Conservation (phyloP, 2,329 filamentous ascomycete genomes). For the Fusarium sublunatum region DNA sequence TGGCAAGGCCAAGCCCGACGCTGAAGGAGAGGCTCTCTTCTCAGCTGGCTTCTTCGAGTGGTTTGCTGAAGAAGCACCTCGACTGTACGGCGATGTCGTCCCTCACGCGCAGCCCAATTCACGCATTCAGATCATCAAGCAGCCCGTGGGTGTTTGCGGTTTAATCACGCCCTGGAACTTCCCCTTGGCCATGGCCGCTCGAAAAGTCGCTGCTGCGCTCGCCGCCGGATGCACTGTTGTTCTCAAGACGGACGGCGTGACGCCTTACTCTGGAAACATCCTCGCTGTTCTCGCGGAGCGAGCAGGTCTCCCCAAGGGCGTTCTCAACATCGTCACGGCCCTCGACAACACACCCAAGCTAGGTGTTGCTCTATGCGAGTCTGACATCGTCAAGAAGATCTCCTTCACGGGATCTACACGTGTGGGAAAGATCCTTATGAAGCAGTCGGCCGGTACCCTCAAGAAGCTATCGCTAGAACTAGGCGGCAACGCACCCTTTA, state of each 20-base stretch:
- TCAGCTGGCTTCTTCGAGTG: constrained; percentile 70
- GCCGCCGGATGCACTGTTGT: constrained; percentile 83
- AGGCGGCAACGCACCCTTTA: constrained; percentile 79
- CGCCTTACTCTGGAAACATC: constrained; percentile 86
- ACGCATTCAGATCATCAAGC: constrained; percentile 70
- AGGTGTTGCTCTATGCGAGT: constrained; percentile 71
- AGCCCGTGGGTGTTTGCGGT: constrained; percentile 49
- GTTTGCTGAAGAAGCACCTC: constrained; percentile 63
- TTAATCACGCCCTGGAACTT: constrained; percentile 66
- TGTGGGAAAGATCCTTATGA: constrained; percentile 70
- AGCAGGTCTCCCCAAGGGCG: constrained; percentile 65
- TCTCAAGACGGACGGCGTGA: constrained; percentile 86
- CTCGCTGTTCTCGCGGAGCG: constrained; percentile 82
- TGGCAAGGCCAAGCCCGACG: constrained; percentile 73
- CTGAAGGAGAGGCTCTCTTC: constrained; percentile 66
- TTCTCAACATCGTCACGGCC: constrained; percentile 69
- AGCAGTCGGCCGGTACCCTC: constrained; percentile 74
- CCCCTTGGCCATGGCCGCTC: constrained; percentile 61
- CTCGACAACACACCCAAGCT: constrained; percentile 74
- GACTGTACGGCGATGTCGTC: constrained; percentile 68
- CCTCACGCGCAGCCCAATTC: constrained; percentile 69
- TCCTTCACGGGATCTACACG: constrained; percentile 75
- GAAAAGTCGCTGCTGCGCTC: constrained; percentile 62
- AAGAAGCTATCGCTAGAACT: constrained; percentile 75
- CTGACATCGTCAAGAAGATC: constrained; percentile 74